Conservation (phyloP, 768 basidiomycete species). For the Termitomyces sp. region DNA sequence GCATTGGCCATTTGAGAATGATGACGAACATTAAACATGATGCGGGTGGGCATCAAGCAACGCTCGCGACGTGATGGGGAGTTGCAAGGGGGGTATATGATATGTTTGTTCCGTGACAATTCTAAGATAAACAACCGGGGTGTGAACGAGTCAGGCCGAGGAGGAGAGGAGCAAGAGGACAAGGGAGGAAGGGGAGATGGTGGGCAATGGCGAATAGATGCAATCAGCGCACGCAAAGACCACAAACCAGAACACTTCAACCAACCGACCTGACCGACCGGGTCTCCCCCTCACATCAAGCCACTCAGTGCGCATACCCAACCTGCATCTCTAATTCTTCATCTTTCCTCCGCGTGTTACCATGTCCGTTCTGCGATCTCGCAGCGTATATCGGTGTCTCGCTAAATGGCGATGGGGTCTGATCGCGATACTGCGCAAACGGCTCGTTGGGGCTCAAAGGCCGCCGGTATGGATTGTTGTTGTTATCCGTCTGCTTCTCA, state of each 20-base stretch:
- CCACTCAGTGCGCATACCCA: constrained; percentile 30
- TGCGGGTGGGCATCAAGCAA: constrained; percentile 5
- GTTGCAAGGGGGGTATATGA: neutral
- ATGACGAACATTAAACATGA: constrained; percentile 2
- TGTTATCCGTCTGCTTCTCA: constrained; percentile 27
- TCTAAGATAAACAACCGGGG: constrained; percentile 5
- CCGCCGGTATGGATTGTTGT: constrained; percentile 27
- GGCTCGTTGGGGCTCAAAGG: constrained; percentile 13
- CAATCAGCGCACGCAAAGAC: constrained; percentile 1
- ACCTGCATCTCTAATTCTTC: constrained; percentile 35
- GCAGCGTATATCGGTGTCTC: constrained; percentile 24
- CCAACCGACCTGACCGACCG: neutral
- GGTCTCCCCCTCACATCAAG: neutral
- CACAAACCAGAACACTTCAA: neutral
- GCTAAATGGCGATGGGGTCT: constrained; percentile 24
- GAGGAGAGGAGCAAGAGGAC: too few relatives aligned
- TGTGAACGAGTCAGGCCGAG: neutral
- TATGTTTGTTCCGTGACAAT: constrained; percentile 8
- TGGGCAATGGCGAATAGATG: neutral
- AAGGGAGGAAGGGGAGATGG: neutral
- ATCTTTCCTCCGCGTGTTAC: constrained; percentile 22
- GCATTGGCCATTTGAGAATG: constrained; percentile 10
- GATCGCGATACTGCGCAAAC: constrained; percentile 27
- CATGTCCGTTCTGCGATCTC: constrained; percentile 13
- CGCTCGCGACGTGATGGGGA: neutral